Evolutionary conservation across 106 monocot genomes (phyloP).

Genomic region (Platanthera zijinensis): DNA sequence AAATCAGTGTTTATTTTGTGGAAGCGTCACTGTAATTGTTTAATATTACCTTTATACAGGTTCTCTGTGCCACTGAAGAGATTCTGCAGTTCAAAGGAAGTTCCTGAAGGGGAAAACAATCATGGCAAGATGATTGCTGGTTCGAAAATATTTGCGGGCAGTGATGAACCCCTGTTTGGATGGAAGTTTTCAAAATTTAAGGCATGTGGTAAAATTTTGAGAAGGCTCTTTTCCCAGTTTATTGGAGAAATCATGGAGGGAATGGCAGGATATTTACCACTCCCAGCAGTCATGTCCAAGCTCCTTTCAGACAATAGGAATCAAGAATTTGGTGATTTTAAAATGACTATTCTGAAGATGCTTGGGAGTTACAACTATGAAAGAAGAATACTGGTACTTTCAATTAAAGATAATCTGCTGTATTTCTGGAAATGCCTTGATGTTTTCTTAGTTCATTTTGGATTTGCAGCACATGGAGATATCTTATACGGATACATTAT

Average conservation of each 20-base stretch:
- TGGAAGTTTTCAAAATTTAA: constrained; percentile 11
- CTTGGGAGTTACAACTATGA: constrained; percentile 87
- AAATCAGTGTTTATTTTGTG: not conserved
- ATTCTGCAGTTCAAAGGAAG: constrained; percentile 27
- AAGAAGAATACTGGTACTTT: constrained; percentile 82
- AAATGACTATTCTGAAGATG: constrained; percentile 72
- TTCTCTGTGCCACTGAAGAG: constrained; percentile 61
- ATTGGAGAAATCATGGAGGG: constrained; percentile 83
- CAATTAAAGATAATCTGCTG: not conserved
- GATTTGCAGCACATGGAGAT: not conserved
- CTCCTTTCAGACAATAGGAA: constrained; percentile 78
- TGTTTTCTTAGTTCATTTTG: not conserved
- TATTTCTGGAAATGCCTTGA: not conserved
- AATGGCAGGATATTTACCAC: constrained; percentile 78
- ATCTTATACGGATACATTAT: not conserved
- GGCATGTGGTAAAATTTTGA: constrained; percentile 28
- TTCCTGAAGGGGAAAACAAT: constrained; percentile 16
- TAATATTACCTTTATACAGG: constrained; percentile 20
- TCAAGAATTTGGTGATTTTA: constrained; percentile 98
- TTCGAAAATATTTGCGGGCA: constrained; percentile 10
- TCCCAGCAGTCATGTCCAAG: constrained; percentile 80
- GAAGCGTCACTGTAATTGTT: not conserved
- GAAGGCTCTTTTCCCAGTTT: constrained; percentile 64
- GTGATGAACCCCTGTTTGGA: constrained; percentile 4
- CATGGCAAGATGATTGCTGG: constrained; percentile 7